phyloP scores from a whole-genome alignment of 768 basidiomycete genomes.

The Leccinum subgranulosum region DNA sequence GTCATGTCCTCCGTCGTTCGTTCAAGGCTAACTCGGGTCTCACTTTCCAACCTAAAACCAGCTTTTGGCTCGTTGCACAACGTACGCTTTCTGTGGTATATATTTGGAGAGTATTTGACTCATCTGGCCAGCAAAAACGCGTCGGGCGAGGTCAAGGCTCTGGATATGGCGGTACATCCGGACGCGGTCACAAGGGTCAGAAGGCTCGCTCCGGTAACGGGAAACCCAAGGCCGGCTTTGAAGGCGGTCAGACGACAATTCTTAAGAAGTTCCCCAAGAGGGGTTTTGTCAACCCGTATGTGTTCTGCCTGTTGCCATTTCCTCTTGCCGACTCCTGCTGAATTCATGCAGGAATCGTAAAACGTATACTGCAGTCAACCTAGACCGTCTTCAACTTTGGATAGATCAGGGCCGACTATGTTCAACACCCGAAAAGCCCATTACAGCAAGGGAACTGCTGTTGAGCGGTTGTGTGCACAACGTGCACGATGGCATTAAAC shows the following conservation, averaged over 20 bases:
- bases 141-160: conserved; percentile 92
- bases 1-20: conserved; percentile 37
- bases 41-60: conserved; percentile 74
- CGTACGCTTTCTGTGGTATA: conserved; percentile 36
- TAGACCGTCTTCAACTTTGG: conserved; percentile 89
- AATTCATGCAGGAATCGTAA: conserved; percentile 60
- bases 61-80: conserved; percentile 66
- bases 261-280: conserved; percentile 88
- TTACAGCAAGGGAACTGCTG: conserved; percentile 84
- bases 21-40: conserved; percentile 39
- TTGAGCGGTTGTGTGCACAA: conserved; percentile 86
- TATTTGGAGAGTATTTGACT: conserved; percentile 1
- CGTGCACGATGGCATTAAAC: conserved; percentile 86
- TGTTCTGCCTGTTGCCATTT: conserved; percentile 10
- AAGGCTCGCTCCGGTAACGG: conserved; percentile 89
- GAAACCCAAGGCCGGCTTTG: conserved; percentile 79
- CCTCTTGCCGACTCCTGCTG: neutral
- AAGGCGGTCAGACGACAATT: conserved; percentile 96
- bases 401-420: conserved; percentile 79
- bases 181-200: conserved; percentile 94
- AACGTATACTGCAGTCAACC: conserved; percentile 78
- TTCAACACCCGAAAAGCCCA: conserved; percentile 76
- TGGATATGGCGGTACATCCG: conserved; percentile 87
- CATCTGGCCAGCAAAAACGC: conserved; percentile 74
- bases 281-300: conserved; percentile 91